phyloP scores from a whole-genome alignment of 78 protist genomes.

The Tieghemostelium lacteum region DNA sequence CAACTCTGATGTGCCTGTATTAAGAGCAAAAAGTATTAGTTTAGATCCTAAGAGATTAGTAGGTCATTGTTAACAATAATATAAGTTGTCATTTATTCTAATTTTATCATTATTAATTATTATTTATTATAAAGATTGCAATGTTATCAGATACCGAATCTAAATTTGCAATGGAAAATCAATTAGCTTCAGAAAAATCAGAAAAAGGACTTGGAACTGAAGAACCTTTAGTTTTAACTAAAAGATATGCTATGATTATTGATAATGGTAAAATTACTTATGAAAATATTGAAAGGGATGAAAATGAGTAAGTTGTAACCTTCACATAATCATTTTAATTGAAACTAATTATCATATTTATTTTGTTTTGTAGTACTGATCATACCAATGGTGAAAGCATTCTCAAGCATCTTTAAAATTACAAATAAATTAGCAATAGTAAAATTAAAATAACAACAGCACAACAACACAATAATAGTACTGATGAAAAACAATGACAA shows the following conservation, averaged over 20 bases:
- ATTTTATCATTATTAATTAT: neutral
- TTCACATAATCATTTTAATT: neutral
- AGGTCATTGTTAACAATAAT: neutral
- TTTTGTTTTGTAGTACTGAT: neutral
- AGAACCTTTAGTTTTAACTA: conserved; percentile 10
- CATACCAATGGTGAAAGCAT: conserved; percentile 17
- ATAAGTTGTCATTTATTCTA: neutral
- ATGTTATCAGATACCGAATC: conserved; percentile 21
- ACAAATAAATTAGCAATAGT: too few relatives aligned
- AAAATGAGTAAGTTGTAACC: neutral
- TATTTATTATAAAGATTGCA: neutral
- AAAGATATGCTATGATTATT: conserved; percentile 50
- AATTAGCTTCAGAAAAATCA: conserved; percentile 2
- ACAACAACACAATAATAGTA: too few relatives aligned
- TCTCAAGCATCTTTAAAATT: conserved; percentile 10
- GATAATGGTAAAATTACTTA: conserved; percentile 49
- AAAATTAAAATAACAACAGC: too few relatives aligned
- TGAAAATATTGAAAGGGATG: conserved; percentile 43
- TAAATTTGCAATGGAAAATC: conserved; percentile 10
- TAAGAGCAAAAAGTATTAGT: conserved; percentile 52
- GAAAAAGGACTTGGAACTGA: neutral
- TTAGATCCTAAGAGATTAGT: conserved; percentile 32
- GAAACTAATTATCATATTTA: neutral
- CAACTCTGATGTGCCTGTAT: conserved; percentile 8
- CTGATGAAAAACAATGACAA: too few relatives aligned